Percentiles rank a stretch among this genome's conserved stretches.
Evolutionary conservation across 768 basidiomycete species (phyloP).

Genomic region (Candolleomyces efflorescens): DNA sequence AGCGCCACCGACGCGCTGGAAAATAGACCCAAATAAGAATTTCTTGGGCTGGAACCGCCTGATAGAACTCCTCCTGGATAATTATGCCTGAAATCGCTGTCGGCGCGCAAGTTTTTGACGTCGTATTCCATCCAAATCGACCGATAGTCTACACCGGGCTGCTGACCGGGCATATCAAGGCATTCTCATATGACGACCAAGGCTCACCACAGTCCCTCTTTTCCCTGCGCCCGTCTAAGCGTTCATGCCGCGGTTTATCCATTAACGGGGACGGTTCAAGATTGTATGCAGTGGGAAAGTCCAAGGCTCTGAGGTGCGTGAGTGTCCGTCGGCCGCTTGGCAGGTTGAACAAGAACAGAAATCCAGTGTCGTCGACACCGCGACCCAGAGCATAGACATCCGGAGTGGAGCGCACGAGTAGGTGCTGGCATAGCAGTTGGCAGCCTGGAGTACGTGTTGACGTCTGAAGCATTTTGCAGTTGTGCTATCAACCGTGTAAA

Average conservation of each 20-base stretch:
- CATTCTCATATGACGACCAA: slow-evolving; percentile 73
- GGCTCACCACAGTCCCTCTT: slow-evolving; percentile 56
- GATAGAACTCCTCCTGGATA: slow-evolving; percentile 1
- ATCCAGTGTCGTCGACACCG: slow-evolving; percentile 62
- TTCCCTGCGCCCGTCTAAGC: slow-evolving; percentile 70
- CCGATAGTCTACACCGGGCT: slow-evolving; percentile 74
- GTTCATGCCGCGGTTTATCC: slow-evolving; percentile 75
- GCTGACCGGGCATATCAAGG: slow-evolving; percentile 79
- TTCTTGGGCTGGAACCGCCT: not conserved
- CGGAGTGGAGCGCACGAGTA: slow-evolving; percentile 63
- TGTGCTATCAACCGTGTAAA: slow-evolving; percentile 85
- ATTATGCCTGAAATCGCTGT: slow-evolving; percentile 60
- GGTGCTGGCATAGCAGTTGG: slow-evolving; percentile 22
- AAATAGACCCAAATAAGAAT: slow-evolving; percentile 1
- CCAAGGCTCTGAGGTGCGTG: slow-evolving; percentile 72
- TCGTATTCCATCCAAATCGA: slow-evolving; percentile 77
- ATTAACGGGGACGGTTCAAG: slow-evolving; percentile 62
- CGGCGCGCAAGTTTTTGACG: slow-evolving; percentile 82
- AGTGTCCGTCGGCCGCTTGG: not conserved
- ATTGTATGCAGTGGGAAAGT: slow-evolving; percentile 80
- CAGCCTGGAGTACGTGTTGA: slow-evolving; percentile 18
- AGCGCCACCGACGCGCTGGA: too few relatives aligned
- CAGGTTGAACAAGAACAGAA: slow-evolving; percentile 14
- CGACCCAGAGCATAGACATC: slow-evolving; percentile 48
- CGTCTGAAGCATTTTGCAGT: slow-evolving; percentile 40